Evolutionary conservation across 768 basidiomycete species (phyloP).

Genomic region (Mycena metata): DNA sequence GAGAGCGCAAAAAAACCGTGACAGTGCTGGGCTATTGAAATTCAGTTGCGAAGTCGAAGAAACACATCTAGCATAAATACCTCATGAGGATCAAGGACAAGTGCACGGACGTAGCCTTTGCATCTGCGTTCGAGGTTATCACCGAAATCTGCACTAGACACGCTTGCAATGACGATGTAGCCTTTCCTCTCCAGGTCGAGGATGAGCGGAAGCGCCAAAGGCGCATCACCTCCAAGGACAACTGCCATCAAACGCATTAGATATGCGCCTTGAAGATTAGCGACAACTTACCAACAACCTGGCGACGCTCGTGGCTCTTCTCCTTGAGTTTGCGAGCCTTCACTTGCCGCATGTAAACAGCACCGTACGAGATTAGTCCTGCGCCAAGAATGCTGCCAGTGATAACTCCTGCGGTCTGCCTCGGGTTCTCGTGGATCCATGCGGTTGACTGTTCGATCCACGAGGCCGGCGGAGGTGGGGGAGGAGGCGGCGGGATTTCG

Average conservation of each 20-base stretch:
- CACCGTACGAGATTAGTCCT: conserved; percentile 70
- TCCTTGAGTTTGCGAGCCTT: conserved; percentile 62
- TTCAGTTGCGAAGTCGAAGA: conserved; percentile 13
- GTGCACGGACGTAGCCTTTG: conserved; percentile 83
- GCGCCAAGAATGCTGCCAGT: conserved; percentile 68
- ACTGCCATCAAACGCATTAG: conserved; percentile 57
- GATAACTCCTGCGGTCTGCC: conserved; percentile 67
- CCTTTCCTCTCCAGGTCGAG: conserved; percentile 81
- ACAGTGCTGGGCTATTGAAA: conserved; percentile 73
- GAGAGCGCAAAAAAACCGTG: conserved; percentile 82
- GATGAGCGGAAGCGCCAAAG: conserved; percentile 79
- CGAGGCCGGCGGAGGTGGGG: conserved; percentile 63
- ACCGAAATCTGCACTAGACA: conserved; percentile 76
- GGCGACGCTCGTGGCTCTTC: conserved; percentile 66
- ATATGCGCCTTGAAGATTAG: background rate
- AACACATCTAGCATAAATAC: conserved; percentile 52
- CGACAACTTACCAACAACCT: conserved; percentile 73
- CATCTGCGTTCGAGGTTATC: conserved; percentile 72
- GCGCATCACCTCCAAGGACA: conserved; percentile 84
- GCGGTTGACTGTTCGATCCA: conserved; percentile 60
- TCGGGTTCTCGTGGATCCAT: conserved; percentile 73
- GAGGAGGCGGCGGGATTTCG: conserved; percentile 79
- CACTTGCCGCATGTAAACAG: conserved; percentile 46
- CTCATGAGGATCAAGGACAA: conserved; percentile 85
- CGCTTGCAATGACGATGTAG: conserved; percentile 87